These are phyloP conservation scores for Sphagnum fallax DNA, from an alignment of 228 moss, liverwort and hornwort genomes.

Conservation along the genomic window DNA sequence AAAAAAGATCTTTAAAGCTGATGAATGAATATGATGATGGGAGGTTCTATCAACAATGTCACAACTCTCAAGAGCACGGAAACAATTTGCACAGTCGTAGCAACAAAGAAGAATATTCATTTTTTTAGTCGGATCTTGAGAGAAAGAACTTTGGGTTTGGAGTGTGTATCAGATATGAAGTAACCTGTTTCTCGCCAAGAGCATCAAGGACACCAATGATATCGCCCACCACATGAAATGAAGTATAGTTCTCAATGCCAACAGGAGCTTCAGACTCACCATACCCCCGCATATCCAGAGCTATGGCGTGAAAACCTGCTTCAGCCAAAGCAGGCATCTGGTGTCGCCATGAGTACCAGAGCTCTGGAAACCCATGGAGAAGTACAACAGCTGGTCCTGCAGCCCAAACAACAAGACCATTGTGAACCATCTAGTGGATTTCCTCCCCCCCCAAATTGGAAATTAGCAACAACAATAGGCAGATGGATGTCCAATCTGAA, in stretches of 20 bases:
- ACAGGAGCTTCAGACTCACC: slow-evolving; percentile 42
- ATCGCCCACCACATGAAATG: slow-evolving; percentile 49
- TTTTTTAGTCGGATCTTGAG: too few species aligned
- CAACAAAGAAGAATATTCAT: too few species aligned
- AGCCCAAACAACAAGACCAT: not conserved
- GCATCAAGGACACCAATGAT: slow-evolving; percentile 47
- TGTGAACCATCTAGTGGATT: not conserved
- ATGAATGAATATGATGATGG: too few species aligned
- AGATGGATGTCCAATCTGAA: not conserved
- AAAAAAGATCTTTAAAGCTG: too few species aligned
- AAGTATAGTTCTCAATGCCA: slow-evolving; percentile 27
- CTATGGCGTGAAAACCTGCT: slow-evolving; percentile 61
- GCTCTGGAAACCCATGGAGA: slow-evolving; percentile 58
- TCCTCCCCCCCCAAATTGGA: not conserved
- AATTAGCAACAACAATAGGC: not conserved
- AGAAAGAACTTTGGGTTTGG: too few species aligned
- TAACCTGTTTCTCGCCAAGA: slow-evolving; percentile 29
- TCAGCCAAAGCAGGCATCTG: slow-evolving; percentile 48
- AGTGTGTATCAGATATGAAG: too few species aligned
- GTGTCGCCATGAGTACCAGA: slow-evolving; percentile 61
- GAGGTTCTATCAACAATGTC: too few species aligned
- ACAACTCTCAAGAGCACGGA: too few species aligned
- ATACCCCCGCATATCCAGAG: slow-evolving; percentile 55
- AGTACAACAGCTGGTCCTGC: slow-evolving; percentile 47
- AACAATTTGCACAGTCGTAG: too few species aligned